A percentile compares a stretch with the other conserved stretches of the same genome.
These are phyloP conservation scores for Nannochloropsis granulata DNA, from an alignment of 108 stramenopile genomes.

Conservation along the genomic window DNA sequence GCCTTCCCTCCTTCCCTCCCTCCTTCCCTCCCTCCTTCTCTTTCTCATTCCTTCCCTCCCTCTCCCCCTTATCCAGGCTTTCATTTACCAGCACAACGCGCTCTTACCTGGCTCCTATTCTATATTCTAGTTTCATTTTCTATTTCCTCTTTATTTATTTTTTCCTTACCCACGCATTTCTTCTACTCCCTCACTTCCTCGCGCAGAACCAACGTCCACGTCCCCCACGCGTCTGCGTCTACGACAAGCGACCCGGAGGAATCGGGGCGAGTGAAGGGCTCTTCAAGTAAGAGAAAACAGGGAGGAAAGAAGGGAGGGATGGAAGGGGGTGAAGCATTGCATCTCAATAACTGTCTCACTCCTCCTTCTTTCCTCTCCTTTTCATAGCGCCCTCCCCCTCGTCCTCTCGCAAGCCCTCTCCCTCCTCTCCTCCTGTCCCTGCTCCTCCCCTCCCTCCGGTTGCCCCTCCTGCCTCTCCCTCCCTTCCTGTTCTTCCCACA, in stretches of 20 bases:
- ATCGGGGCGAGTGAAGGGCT: conserved; percentile 34
- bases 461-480: conserved; percentile 1
- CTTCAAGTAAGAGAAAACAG: conserved; percentile 11
- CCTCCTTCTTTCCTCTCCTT: neutral
- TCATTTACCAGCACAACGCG: too few species aligned
- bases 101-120: too few species aligned
- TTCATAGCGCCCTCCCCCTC: neutral
- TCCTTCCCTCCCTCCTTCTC: neutral
- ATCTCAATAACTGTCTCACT: neutral
- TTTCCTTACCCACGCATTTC: neutral
- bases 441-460: neutral
- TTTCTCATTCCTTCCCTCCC: neutral
- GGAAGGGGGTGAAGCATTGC: neutral
- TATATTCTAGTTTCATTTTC: neutral
- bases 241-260: conserved; percentile 44
- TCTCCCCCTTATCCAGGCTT: neutral
- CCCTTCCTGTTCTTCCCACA: conserved; percentile 3
- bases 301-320: neutral
- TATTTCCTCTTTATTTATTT: neutral
- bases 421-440: neutral
- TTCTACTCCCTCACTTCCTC: neutral
- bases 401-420: neutral
- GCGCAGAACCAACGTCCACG: conserved; percentile 15
- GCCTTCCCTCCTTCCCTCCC: neutral
- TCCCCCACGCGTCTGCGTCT: conserved; percentile 37